Evolutionary conservation across 768 basidiomycete species (phyloP).

Genomic region (Trametes meyenii): DNA sequence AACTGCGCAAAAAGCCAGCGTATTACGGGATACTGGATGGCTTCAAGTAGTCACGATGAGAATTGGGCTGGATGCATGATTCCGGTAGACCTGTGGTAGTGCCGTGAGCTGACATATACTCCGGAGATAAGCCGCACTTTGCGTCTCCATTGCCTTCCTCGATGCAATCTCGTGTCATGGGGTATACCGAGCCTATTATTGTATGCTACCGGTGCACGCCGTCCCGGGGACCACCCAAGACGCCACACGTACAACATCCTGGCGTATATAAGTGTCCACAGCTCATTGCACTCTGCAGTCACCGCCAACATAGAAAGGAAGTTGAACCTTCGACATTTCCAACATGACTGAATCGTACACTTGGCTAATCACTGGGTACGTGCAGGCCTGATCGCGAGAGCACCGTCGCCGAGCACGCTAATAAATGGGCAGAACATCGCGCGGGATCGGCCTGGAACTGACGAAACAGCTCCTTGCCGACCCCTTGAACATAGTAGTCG

Average conservation of each 20-base stretch:
- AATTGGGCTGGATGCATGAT: background rate
- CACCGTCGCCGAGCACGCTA: background rate
- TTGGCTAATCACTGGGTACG: conserved; percentile 33
- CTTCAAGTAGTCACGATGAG: background rate
- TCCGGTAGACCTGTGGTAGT: background rate
- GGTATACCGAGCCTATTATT: background rate
- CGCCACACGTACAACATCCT: too few relatives aligned
- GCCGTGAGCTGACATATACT: background rate
- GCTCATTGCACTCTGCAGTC: too few relatives aligned
- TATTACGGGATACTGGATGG: conserved; percentile 12
- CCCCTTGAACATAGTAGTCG: conserved; percentile 33
- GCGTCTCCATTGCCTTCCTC: background rate
- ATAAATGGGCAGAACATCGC: conserved; percentile 28
- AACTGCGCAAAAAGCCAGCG: conserved; percentile 7
- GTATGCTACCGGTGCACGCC: background rate
- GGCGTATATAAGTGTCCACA: too few relatives aligned
- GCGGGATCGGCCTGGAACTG: conserved; percentile 37
- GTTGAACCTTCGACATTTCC: too few relatives aligned
- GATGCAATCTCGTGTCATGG: background rate
- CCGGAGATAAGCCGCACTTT: background rate
- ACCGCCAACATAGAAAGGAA: too few relatives aligned
- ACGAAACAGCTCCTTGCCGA: conserved; percentile 29
- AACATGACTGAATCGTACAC: conserved; percentile 23
- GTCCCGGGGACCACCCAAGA: too few relatives aligned
- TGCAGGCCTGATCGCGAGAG: background rate